Evolutionary conservation across 352 stramenopile species (phyloP), one percentile per base, ranked within the genome.

Genomic region (Elongisporangium anandrum): DNA sequence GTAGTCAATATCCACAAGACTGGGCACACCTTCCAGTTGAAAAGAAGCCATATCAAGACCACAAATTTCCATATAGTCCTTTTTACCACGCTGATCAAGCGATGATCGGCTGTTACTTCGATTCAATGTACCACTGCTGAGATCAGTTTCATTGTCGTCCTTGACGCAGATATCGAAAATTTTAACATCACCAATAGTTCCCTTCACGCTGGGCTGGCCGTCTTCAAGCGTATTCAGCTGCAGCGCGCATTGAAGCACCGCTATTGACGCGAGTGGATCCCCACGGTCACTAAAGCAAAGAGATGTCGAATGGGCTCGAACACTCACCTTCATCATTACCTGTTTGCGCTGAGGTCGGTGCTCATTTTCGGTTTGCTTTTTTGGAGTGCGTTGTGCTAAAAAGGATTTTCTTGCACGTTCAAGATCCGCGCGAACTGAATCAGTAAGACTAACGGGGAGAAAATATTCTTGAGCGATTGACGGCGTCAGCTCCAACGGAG

Each of bases 371-470:
- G 34, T 0, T 6, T 60, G 56, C 15, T 61, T 57, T 67, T 51
- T 49, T 47, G 12, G 22, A 24, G 12, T 34, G 48, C n/a, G 56
- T 73, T 69, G 22, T 77, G 29, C 63, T 55, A 89, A 65, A 19
- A 94, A 62, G 21, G 74, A 68, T 29, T 88, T 84, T 21, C 84
- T 75, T n/a, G 87, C 87, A 52, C 70, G 69, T 59, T 96, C 85
- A 21, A 96, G 65, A 71, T 96, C 87, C 21, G 79, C 83, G 9
- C 77, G 68, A 39, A 96, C 83, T 26, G 85, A 95, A 19, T 94
- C 86, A 3, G 82, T 92, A 13, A 95, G 69, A 50, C 72, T 86
- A 54, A 90, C 72, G 13, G 79, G 69, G n/a, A 90, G 69, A 16
- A 67, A 76, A 59, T 90, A 94, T 54, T 94, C 84, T 63, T 88